phyloP scores from a whole-genome alignment of 441 rosid genomes.

The Daphne laureola region DNA sequence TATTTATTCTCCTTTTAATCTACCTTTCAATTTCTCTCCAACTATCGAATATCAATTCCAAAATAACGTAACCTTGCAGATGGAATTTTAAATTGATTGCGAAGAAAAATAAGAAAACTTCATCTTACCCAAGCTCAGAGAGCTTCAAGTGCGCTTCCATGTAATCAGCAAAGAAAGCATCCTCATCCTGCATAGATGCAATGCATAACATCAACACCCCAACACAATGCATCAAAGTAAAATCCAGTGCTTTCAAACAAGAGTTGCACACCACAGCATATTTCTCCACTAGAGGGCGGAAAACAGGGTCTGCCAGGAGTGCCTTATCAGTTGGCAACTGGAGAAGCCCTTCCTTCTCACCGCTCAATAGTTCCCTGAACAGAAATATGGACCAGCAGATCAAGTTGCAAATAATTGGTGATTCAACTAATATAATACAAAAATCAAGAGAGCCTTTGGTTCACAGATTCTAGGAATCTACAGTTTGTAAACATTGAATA shows the following conservation, averaged over 20 bases:
- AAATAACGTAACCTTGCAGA: not conserved
- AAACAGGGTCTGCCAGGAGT: slow-evolving; percentile 62
- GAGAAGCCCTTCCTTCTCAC: slow-evolving; percentile 78
- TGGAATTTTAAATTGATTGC: not conserved
- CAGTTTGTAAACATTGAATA: not conserved
- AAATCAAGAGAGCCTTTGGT: not conserved
- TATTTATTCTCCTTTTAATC: no score
- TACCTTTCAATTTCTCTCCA: not conserved
- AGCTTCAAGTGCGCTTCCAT: slow-evolving; percentile 75
- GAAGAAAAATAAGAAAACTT: not conserved
- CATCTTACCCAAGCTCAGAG: slow-evolving; percentile 83
- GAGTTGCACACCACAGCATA: slow-evolving; percentile 54
- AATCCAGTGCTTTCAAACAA: not conserved
- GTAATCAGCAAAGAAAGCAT: slow-evolving; percentile 79
- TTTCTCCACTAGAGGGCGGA: slow-evolving; percentile 83
- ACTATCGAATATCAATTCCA: not conserved
- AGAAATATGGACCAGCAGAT: not conserved
- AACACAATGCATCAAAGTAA: not conserved
- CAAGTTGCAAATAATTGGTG: not conserved
- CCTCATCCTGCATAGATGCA: slow-evolving; percentile 60
- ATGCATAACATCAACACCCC: not conserved
- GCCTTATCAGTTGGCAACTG: slow-evolving; percentile 75
- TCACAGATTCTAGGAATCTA: not conserved
- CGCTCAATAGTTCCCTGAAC: slow-evolving; percentile 69
- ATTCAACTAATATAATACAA: slow-evolving; percentile 3